phyloP scores from a whole-genome alignment of 2,329 filamentous ascomycete species.

The Paecilomyces fulvus region DNA sequence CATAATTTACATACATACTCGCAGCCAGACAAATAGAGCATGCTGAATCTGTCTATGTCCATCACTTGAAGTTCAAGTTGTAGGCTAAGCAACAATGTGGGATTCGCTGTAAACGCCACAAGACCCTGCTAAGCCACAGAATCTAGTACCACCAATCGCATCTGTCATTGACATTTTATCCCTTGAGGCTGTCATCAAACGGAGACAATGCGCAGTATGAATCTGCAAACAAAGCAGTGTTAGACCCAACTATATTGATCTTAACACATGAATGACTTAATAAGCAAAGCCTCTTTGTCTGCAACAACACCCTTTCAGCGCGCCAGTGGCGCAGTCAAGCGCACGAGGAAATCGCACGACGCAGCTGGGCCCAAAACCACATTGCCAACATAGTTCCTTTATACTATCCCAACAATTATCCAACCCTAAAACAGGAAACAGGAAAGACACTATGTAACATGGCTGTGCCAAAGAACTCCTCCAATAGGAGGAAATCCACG shows the following conservation, averaged over 20 bases:
- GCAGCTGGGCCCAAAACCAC: background rate
- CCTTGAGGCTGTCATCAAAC: background rate
- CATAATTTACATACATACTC: background rate
- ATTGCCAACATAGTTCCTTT: background rate
- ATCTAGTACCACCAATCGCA: background rate
- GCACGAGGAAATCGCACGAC: background rate
- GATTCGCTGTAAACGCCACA: background rate
- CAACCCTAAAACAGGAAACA: background rate
- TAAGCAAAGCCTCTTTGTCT: background rate
- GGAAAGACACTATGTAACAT: background rate
- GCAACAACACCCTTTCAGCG: background rate
- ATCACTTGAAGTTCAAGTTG: background rate
- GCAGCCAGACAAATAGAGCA: background rate
- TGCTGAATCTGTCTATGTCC: background rate
- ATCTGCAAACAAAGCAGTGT: background rate
- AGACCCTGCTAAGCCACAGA: background rate
- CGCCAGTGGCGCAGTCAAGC: background rate
- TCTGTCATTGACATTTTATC: background rate
- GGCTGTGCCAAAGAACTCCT: background rate
- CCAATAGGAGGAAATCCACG: background rate
- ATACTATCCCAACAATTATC: background rate
- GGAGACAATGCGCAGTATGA: background rate
- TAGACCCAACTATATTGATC: background rate
- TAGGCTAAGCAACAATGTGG: background rate
- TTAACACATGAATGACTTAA: background rate